phyloP scores from a whole-genome alignment of 2,329 filamentous ascomycete genomes.

The Arthrobotrys entomopaga region DNA sequence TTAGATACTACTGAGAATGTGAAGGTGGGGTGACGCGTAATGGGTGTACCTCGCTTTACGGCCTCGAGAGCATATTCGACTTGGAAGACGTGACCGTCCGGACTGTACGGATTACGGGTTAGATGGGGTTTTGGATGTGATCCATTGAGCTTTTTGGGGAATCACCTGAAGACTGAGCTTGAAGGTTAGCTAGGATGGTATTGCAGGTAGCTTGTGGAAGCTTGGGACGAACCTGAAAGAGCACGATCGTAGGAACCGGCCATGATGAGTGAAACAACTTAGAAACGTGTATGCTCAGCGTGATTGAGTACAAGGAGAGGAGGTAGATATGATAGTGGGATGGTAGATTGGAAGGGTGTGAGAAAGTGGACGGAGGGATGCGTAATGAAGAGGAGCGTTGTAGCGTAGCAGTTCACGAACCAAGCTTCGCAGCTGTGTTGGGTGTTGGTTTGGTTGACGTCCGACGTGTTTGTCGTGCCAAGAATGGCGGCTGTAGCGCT shows the following conservation, averaged over 20 bases:
- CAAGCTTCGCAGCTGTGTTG: slow-evolving; percentile 10
- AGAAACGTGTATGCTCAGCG: neutral
- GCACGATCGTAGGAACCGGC: slow-evolving; percentile 94
- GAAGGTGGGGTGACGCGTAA: slow-evolving; percentile 33
- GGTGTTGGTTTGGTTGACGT: slow-evolving; percentile 19
- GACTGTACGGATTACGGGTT: slow-evolving; percentile 72
- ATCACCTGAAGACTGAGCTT: slow-evolving; percentile 57
- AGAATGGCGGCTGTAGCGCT: slow-evolving; percentile 23
- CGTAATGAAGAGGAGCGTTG: slow-evolving; percentile 51
- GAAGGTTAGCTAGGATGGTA: slow-evolving; percentile 56
- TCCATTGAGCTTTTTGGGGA: slow-evolving; percentile 21
- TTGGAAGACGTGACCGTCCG: slow-evolving; percentile 99
- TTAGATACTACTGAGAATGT: slow-evolving; percentile 56
- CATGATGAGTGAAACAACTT: slow-evolving; percentile 30
- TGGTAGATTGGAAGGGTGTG: neutral
- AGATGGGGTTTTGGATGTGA: slow-evolving; percentile 39
- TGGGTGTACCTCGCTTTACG: slow-evolving; percentile 85
- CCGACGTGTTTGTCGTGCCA: slow-evolving; percentile 47
- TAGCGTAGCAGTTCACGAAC: slow-evolving; percentile 28
- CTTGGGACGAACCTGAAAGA: slow-evolving; percentile 78
- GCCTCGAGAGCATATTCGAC: slow-evolving; percentile 99
- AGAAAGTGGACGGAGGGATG: slow-evolving; percentile 28
- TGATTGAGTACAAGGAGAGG: neutral
- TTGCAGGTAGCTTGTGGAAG: slow-evolving; percentile 59
- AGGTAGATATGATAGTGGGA: neutral